These are phyloP conservation scores for Hura crepitans DNA, from an alignment of 441 rosid species.

Conservation along the genomic window DNA sequence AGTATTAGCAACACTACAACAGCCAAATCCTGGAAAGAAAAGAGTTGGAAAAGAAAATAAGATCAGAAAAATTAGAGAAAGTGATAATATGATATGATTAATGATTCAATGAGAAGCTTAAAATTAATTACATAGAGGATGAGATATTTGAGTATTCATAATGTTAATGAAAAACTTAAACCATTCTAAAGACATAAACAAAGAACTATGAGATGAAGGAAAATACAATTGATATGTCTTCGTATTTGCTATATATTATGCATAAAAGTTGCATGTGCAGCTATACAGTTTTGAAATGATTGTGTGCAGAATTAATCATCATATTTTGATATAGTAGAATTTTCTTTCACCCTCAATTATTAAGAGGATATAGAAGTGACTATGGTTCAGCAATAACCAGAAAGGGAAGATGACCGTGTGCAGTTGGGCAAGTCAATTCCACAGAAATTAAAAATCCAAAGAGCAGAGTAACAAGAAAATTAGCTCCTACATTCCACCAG, in stretches of 20 bases:
- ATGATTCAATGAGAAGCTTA: conserved; percentile 12
- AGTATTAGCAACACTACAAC: conserved; percentile 95
- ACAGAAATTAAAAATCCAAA: conserved; percentile 18
- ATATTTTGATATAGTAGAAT: background rate
- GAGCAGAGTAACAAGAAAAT: conserved; percentile 8
- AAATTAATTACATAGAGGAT: conserved; percentile 3
- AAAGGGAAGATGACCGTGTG: conserved; percentile 12
- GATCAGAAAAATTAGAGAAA: conserved; percentile 13
- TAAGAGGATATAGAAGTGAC: background rate
- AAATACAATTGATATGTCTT: background rate
- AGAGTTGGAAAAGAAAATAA: conserved; percentile 19
- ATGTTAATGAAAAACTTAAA: background rate
- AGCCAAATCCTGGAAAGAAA: conserved; percentile 82
- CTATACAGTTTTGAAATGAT: background rate
- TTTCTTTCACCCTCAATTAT: conserved; percentile 5
- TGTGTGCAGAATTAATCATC: conserved; percentile 14
- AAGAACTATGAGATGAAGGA: background rate
- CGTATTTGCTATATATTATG: background rate
- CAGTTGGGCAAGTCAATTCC: conserved; percentile 15
- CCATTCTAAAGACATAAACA: background rate
- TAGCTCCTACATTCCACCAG: background rate
- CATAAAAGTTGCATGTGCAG: background rate
- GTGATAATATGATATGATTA: conserved; percentile 17
- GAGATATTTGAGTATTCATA: background rate
- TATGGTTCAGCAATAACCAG: background rate